These are phyloP conservation scores for Pleurotus djamor DNA, from an alignment of 768 basidiomycete species.

Conservation along the genomic window DNA sequence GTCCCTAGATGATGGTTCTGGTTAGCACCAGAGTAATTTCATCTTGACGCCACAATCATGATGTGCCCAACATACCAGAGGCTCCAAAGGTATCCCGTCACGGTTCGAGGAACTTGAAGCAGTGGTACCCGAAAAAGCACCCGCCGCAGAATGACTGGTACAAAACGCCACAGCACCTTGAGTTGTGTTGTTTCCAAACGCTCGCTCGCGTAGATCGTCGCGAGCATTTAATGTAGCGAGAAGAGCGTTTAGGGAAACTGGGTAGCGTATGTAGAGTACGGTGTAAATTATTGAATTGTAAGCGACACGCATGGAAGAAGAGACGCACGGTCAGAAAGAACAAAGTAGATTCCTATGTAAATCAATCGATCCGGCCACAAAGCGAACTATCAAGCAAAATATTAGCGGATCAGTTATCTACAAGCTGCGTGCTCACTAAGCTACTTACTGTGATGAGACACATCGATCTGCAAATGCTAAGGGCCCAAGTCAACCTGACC, in stretches of 20 bases:
- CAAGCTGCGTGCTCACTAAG: slow-evolving; percentile 10
- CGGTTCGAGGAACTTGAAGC: too few relatives aligned
- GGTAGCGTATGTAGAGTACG: background rate
- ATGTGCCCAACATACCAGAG: too few relatives aligned
- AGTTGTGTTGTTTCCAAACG: too few relatives aligned
- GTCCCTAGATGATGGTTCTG: too few relatives aligned
- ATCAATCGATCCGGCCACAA: slow-evolving; percentile 41
- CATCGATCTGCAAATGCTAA: slow-evolving; percentile 11
- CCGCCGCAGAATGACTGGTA: too few relatives aligned
- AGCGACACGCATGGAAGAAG: too few relatives aligned
- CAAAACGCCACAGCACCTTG: too few relatives aligned
- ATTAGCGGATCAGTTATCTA: slow-evolving; percentile 30
- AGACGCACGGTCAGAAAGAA: slow-evolving; percentile 40
- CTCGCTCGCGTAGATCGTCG: background rate
- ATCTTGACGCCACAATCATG: too few relatives aligned
- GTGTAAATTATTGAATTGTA: background rate
- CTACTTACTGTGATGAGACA: slow-evolving; percentile 28
- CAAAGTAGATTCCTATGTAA: slow-evolving; percentile 43
- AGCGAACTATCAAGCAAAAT: slow-evolving; percentile 29
- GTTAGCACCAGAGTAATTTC: too few relatives aligned
- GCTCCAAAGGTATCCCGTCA: too few relatives aligned
- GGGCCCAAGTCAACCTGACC: background rate
- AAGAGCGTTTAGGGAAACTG: background rate
- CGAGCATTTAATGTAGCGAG: background rate
- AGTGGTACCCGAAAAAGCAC: too few relatives aligned